Evolutionary conservation across 2,329 filamentous ascomycete genomes (phyloP), one percentile per base, ranked within the genome.

Genomic region (Pseudocercospora pini-densiflorae): DNA sequence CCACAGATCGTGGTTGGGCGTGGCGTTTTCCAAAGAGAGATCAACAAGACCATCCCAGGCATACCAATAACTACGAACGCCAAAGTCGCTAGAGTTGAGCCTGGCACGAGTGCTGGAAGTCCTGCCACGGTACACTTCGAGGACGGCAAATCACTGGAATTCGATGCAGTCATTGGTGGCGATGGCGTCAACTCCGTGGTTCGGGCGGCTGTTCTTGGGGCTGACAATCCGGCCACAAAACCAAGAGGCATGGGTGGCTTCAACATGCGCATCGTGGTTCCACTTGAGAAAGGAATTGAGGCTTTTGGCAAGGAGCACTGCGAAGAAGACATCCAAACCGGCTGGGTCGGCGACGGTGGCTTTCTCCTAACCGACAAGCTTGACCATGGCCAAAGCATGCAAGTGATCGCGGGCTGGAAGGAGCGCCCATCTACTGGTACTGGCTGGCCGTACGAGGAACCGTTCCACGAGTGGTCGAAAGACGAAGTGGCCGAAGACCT

Each of bases 261-360:
- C 51, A 62, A 59, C 45, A 54, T 64, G 31, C 62, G 62, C 6
- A 54, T 55, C 19, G 55, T 67, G 3, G 55, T 67, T 19, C 61
- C 65, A 21, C 45, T 67, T 7, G 58, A 47, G 8, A 51, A 58
- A 16, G 65, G 49, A 1, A 49, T 49, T 7, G 57, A 64, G n/a
- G 57, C 61, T 2, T 63, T 67, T 24, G 65, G 65, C 9, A 43
- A 61, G 31, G 57, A 67, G 21, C 59, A 63, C 29, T 63, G 60
- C 31, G 43, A 23, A 5, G 33, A 60, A 33, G 36, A 43, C 12
- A 64, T 51, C 33, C 57, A 61, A 43, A 36, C 49, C 12, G 61
- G 60, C 12, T 66, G 64, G 64, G 60, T 59, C 21, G 65, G 65
- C 3, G n/a, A 64, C 8, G 61, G 61, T 7, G 61, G 65, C 7